Percentiles rank a stretch among this genome's conserved stretches.
These are phyloP conservation scores for Elaeis oleifera DNA, from an alignment of 202 grass and related monocot species.

Conservation along the genomic window DNA sequence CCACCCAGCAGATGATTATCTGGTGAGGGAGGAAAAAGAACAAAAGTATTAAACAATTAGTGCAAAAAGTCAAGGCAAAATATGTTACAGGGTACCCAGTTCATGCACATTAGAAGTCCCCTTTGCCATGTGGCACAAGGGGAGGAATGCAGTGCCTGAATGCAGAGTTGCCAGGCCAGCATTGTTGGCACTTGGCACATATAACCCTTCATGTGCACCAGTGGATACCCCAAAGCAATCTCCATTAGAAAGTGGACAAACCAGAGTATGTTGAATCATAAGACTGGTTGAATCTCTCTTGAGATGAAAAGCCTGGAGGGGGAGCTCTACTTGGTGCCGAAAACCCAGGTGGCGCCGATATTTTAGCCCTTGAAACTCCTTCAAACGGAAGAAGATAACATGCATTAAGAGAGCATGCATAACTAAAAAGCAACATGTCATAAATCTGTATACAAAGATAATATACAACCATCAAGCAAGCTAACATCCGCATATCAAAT, in stretches of 20 bases:
- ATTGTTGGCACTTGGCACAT: no score
- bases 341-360: conserved; percentile 87
- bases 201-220: no score
- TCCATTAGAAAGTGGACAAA: neutral
- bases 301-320: conserved; percentile 57
- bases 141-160: no score
- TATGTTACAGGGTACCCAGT: neutral
- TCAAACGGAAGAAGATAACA: neutral
- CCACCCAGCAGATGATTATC: conserved; percentile 41
- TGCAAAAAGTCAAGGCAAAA: conserved; percentile 5
- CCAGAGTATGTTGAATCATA: neutral
- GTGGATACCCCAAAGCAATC: no score
- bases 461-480: no score
- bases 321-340: conserved; percentile 51
- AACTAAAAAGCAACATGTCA: no score
- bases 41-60: neutral
- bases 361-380: conserved; percentile 36
- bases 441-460: no score
- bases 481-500: no score
- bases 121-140: no score
- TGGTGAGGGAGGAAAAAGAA: conserved; percentile 29
- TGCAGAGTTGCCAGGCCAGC: no score
- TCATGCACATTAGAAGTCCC: no score
- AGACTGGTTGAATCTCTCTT: conserved; percentile 13
- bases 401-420: neutral